Percentiles rank a stretch among this genome's conserved stretches.
These are phyloP conservation scores for Tuber umbilicatum DNA, from an alignment of 495 filamentous ascomycete species.

Conservation along the genomic window DNA sequence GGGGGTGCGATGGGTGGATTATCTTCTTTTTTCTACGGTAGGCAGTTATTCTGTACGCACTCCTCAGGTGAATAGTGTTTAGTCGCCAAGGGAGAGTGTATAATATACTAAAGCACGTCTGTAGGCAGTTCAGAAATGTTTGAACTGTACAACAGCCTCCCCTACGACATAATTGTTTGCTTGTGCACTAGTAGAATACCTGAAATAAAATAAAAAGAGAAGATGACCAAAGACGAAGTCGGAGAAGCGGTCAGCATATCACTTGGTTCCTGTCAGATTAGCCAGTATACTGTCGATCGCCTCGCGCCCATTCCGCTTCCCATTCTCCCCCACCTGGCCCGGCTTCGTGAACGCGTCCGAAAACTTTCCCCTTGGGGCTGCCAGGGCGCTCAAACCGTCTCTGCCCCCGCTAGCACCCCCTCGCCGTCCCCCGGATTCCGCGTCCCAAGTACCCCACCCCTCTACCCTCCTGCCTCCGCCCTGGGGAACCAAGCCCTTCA, in stretches of 20 bases:
- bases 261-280: not conserved
- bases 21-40: not conserved
- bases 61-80: not conserved
- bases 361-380: not conserved
- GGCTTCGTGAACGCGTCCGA: not conserved
- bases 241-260: not conserved
- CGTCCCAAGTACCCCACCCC: not conserved
- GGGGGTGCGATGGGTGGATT: not conserved
- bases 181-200: not conserved
- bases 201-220: not conserved
- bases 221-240: not conserved
- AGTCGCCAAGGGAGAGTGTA: not conserved
- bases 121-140: not conserved
- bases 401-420: not conserved
- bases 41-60: not conserved
- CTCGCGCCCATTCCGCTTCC: not conserved
- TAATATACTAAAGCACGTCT: not conserved
- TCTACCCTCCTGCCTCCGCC: not conserved
- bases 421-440: not conserved
- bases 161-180: not conserved
- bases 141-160: not conserved
- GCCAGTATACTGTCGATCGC: not conserved
- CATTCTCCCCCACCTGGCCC: not conserved
- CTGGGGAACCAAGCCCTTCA: not conserved
- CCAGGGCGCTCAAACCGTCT: not conserved